Evolutionary conservation across 352 stramenopile genomes (phyloP), one percentile per base, ranked within the genome.

Genomic region (Globisporangium lucens): DNA sequence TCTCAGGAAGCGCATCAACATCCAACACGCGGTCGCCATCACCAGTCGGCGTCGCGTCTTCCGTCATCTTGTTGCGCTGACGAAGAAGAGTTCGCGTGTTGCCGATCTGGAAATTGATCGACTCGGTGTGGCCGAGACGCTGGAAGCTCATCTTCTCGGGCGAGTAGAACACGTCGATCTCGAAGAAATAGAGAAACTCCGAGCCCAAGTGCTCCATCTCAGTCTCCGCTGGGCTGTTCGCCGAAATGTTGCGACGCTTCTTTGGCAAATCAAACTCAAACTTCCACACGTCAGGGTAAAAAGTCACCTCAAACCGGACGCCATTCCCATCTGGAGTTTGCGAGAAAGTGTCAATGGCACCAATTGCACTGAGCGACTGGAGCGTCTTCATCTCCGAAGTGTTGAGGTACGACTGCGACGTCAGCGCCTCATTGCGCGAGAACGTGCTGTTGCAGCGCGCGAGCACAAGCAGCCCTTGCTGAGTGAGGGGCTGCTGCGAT

Each of bases 261-360:
- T 96, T 96, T 1, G 88, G 88, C 55, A 96, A 67, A 66, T 94
- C 88, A 52, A 93, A 93, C 62, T 96, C 87, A 63, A 96, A 96
- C 73, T 96, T 96, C 89, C 89, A 96, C 56, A 96, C 89, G 61
- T 96, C 89, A 2, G 89, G 89, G 51, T 91, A 87, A 69, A 96
- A 96, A 30, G 76, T 94, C 63, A 93, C 84, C 56, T 92, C 85
- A 67, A 92, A 94, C 56, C 89, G 75, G 3, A 91, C 77, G 20
- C 80, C 75, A 3, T 36, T 72, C 27, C 71, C 72, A 29, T 80
- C 76, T 1, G 62, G 36, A 46, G 82, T 71, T n/a, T 74, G 61
- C 41, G 65, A 71, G 56, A 88, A 91, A 46, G 78, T 79, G 27
- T 91, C 80, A 27, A 94, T 78, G 4, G 80, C 67, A 56, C 86